Evolutionary conservation across 2,329 filamentous ascomycete genomes (phyloP).

Genomic region (Tolypocladium endophyticum): DNA sequence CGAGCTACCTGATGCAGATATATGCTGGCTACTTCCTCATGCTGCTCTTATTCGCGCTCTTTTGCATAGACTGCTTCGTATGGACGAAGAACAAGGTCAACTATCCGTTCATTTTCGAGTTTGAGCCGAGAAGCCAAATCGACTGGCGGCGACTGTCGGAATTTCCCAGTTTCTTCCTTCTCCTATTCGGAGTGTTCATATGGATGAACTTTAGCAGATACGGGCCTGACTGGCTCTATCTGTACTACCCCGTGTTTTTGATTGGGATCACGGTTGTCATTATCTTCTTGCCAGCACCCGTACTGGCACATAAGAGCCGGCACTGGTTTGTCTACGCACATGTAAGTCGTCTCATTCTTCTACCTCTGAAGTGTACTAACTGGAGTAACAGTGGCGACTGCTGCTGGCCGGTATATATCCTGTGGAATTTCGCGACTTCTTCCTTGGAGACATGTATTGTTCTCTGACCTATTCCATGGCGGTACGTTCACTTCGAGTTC

Average conservation of each 20-base stretch:
- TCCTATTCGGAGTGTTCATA: constrained; percentile 68
- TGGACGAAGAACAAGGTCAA: constrained; percentile 86
- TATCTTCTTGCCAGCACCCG: constrained; percentile 64
- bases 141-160: constrained; percentile 85
- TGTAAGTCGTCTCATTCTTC: constrained; percentile 38
- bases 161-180: constrained; percentile 75
- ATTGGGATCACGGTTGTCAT: constrained; percentile 57
- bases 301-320: constrained; percentile 66
- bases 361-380: constrained; percentile 3
- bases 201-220: constrained; percentile 80
- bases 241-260: constrained; percentile 80
- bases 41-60: constrained; percentile 70
- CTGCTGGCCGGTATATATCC: constrained; percentile 78
- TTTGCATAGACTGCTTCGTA: constrained; percentile 72
- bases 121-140: constrained; percentile 73
- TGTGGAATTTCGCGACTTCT: constrained; percentile 96
- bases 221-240: constrained; percentile 56
- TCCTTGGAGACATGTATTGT: constrained; percentile 95
- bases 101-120: constrained; percentile 94
- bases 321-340: constrained; percentile 86
- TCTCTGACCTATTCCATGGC: constrained; percentile 85
- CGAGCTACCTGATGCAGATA: constrained; percentile 70
- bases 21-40: constrained; percentile 89
- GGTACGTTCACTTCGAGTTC: constrained; percentile 41
- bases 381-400: constrained; percentile 62